phyloP scores from a whole-genome alignment of 805 yeast species.

The Metahyphopichia silvanorum region DNA sequence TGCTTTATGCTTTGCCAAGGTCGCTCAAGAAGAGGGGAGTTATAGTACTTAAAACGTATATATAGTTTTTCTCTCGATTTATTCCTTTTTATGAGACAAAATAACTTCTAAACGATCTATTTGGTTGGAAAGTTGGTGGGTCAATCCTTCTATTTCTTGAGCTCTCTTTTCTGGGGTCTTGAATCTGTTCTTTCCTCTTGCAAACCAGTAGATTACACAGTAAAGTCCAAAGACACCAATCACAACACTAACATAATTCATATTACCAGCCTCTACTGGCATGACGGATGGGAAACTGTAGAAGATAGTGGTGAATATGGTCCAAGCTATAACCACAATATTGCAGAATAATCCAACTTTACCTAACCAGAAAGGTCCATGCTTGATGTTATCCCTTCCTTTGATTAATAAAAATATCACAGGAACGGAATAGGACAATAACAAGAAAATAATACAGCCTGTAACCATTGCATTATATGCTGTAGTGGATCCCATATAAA shows the following conservation, averaged over 20 bases:
- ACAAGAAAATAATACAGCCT: conserved; percentile 57
- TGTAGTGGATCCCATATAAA: conserved; percentile 62
- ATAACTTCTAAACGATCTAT: conserved; percentile 18
- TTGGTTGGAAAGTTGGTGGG: conserved; percentile 21
- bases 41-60: too few species aligned
- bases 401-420: conserved; percentile 42
- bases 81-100: conserved; percentile 11
- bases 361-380: conserved; percentile 70
- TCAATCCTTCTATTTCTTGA: conserved; percentile 13
- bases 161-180: conserved; percentile 20
- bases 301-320: conserved; percentile 55
- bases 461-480: conserved; percentile 66
- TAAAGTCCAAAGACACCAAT: conserved; percentile 40
- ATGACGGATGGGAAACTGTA: conserved; percentile 61
- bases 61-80: too few species aligned
- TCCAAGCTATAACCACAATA: conserved; percentile 52
- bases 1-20: too few species aligned
- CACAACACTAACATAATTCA: conserved; percentile 68
- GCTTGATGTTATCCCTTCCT: conserved; percentile 51
- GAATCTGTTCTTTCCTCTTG: conserved; percentile 26
- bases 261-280: conserved; percentile 59
- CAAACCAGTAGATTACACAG: conserved; percentile 51
- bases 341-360: conserved; percentile 50
- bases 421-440: conserved; percentile 58
- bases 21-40: too few species aligned